phyloP scores from a whole-genome alignment of 208 protist genomes.

The Vickermania ingenoplastis region DNA sequence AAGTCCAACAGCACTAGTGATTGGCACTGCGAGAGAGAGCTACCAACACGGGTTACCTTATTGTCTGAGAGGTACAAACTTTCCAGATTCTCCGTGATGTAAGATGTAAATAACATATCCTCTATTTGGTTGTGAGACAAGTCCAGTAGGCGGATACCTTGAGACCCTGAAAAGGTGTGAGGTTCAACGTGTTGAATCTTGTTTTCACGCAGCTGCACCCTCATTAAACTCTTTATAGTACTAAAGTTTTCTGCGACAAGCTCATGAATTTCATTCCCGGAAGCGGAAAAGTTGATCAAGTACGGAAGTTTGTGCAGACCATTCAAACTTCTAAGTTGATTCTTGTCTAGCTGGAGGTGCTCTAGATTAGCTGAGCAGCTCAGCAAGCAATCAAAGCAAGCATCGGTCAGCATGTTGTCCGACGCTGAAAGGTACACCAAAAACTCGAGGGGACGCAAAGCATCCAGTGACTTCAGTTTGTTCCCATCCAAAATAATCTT shows the following conservation, averaged over 20 bases:
- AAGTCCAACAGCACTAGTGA: slow-evolving; percentile 28
- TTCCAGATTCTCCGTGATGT: slow-evolving; percentile 40
- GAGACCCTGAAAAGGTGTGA: slow-evolving; percentile 33
- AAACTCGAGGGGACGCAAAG: slow-evolving; percentile 26
- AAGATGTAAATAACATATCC: slow-evolving; percentile 30
- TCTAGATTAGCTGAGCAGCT: slow-evolving; percentile 33
- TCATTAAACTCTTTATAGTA: slow-evolving; percentile 23
- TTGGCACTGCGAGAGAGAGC: slow-evolving; percentile 20
- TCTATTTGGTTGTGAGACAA: slow-evolving; percentile 47
- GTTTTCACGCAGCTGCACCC: slow-evolving; percentile 37
- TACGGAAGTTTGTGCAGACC: slow-evolving; percentile 45
- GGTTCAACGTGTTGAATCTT: slow-evolving; percentile 24
- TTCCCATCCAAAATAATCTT: slow-evolving; percentile 59
- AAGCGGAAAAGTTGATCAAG: slow-evolving; percentile 42
- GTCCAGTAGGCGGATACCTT: slow-evolving; percentile 35
- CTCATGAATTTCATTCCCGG: slow-evolving; percentile 34
- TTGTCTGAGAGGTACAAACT: slow-evolving; percentile 50
- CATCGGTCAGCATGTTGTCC: slow-evolving; percentile 41
- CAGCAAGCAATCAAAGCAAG: slow-evolving; percentile 36
- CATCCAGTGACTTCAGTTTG: slow-evolving; percentile 34
- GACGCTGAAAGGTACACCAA: slow-evolving; percentile 60
- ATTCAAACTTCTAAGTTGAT: slow-evolving; percentile 35
- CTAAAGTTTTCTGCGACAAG: slow-evolving; percentile 19
- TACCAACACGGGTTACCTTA: slow-evolving; percentile 19
- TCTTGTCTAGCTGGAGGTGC: slow-evolving; percentile 44